Evolutionary conservation across 495 filamentous ascomycete genomes (phyloP).

Genomic region (Penicillium longicatenatum): DNA sequence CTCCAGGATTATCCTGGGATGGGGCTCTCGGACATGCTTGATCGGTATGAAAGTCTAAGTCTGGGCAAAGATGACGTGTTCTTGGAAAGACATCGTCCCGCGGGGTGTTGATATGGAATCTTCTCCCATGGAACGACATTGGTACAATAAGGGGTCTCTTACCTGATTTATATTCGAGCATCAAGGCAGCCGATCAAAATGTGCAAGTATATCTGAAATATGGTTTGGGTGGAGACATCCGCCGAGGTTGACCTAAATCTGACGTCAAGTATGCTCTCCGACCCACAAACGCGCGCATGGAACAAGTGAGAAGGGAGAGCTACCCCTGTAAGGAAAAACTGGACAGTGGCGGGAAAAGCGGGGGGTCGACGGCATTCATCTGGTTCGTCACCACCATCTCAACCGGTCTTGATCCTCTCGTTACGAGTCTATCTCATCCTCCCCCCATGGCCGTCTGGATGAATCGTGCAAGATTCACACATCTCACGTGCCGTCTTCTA

Average conservation of each 20-base stretch:
- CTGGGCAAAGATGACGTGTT: constrained; percentile 6
- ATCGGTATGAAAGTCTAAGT: constrained; percentile 29
- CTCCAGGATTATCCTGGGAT: constrained; percentile 31
- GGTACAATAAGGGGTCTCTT: background rate
- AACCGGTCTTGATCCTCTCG: background rate
- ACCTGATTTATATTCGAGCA: background rate
- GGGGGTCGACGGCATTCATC: background rate
- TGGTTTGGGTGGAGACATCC: background rate
- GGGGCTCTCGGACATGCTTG: constrained; percentile 44
- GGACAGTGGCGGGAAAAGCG: background rate
- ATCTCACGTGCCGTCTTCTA: background rate
- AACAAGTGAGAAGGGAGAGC: background rate
- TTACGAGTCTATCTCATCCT: background rate
- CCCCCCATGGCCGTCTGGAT: too few relatives aligned
- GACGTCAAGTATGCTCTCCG: background rate
- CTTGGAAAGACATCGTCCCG: background rate
- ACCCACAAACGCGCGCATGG: background rate
- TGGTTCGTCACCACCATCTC: background rate
- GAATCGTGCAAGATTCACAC: too few relatives aligned
- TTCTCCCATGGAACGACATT: background rate
- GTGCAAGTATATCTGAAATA: background rate
- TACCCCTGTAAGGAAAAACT: background rate
- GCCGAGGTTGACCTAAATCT: background rate
- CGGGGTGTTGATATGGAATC: constrained; percentile 1
- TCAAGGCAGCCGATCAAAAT: too few relatives aligned